A percentile compares a stretch with the other conserved stretches of the same genome.
Evolutionary conservation across 257 asterid genomes (phyloP).

Genomic region (Solanum appendiculatum): DNA sequence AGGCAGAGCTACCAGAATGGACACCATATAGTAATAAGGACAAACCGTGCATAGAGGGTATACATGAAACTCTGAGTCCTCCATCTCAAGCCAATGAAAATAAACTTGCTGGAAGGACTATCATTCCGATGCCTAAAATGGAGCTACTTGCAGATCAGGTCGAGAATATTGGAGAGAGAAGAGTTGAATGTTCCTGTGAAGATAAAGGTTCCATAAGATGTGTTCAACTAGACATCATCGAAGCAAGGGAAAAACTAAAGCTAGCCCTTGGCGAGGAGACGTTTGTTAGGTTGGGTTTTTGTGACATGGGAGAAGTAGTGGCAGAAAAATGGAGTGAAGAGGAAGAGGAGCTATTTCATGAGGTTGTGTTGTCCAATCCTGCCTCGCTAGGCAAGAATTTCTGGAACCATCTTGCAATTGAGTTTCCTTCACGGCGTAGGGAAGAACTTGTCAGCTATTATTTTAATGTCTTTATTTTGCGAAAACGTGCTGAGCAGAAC

Average conservation of each 20-base stretch:
- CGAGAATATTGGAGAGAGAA: constrained; percentile 33
- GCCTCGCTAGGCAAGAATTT: constrained; percentile 42
- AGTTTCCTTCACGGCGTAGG: constrained; percentile 46
- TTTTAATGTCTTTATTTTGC: constrained; percentile 70
- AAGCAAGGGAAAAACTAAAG: constrained; percentile 49
- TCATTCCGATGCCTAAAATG: constrained; percentile 31
- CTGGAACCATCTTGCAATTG: constrained; percentile 56
- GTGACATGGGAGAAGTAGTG: constrained; percentile 66
- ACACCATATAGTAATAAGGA: constrained; percentile 10
- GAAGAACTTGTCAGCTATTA: constrained; percentile 71
- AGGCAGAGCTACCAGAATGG: constrained; percentile 62
- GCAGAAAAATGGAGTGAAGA: constrained; percentile 60
- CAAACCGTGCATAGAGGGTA: not conserved
- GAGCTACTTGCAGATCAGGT: constrained; percentile 16
- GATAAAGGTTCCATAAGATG: constrained; percentile 79
- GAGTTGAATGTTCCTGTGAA: constrained; percentile 43
- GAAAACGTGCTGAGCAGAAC: constrained; percentile 62
- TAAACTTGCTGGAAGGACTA: constrained; percentile 27
- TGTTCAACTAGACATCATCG: constrained; percentile 52
- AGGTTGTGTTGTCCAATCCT: constrained; percentile 57
- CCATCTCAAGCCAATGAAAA: not conserved
- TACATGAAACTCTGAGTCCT: not conserved
- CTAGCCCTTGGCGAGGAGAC: constrained; percentile 31
- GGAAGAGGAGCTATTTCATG: constrained; percentile 55
- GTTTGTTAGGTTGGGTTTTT: constrained; percentile 50